These are phyloP conservation scores for Knufia petricola DNA, from an alignment of 2,329 filamentous ascomycete genomes.

Conservation along the genomic window DNA sequence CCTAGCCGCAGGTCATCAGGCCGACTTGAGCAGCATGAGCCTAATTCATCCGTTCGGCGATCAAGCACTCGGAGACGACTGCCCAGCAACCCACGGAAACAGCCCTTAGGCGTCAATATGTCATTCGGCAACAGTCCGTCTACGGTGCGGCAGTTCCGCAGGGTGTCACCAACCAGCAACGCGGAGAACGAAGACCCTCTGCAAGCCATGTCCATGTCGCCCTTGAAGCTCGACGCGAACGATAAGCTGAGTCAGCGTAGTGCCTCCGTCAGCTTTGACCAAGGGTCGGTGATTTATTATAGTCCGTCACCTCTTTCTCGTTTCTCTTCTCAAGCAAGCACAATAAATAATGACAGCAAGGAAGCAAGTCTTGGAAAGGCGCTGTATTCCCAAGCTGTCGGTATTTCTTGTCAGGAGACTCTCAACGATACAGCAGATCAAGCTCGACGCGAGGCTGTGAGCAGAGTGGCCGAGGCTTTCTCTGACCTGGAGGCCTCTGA, in stretches of 20 bases:
- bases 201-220: background rate
- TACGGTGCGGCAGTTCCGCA: constrained; percentile 81
- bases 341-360: constrained; percentile 42
- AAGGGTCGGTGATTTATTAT: background rate
- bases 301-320: constrained; percentile 7
- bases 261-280: background rate
- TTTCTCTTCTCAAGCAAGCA: constrained; percentile 16
- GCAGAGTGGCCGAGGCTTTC: constrained; percentile 75
- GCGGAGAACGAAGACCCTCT: constrained; percentile 10
- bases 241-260: constrained; percentile 23
- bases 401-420: constrained; percentile 73
- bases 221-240: constrained; percentile 17
- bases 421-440: constrained; percentile 65
- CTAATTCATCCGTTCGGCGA: constrained; percentile 30
- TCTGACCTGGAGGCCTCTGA: constrained; percentile 75
- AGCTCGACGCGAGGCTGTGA: constrained; percentile 73
- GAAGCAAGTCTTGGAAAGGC: constrained; percentile 74
- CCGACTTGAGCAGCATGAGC: constrained; percentile 41
- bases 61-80: constrained; percentile 32
- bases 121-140: constrained; percentile 90
- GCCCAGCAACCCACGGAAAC: constrained; percentile 48
- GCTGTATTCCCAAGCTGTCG: constrained; percentile 70
- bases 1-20: constrained; percentile 23
- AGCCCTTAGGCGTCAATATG: constrained; percentile 78
- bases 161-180: constrained; percentile 60